Evolutionary conservation across 768 basidiomycete species (phyloP), one percentile per base, ranked within the genome.

Genomic region (Psilocybe tampanensis): DNA sequence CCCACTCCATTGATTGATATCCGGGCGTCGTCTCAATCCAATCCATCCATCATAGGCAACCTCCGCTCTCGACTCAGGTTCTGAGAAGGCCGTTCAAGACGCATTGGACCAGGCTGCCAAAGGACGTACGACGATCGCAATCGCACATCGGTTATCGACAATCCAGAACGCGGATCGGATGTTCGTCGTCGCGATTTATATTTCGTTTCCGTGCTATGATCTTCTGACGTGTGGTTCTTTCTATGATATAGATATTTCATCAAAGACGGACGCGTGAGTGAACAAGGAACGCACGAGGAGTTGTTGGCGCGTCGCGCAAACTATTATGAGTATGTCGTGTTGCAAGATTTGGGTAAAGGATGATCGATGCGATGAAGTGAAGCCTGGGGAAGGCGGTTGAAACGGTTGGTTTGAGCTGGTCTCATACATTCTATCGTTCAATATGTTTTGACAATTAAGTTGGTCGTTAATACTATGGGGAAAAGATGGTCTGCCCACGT

Each of bases 81-180:
- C 90, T 13, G 95, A 96, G 72, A 92, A 91, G 70, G 88, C 98
- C 44, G 96, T 98, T 5, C 95, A 98, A 66, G 88, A 83, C 3
- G 96, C 96, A 1, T 80, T 98, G 24, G 96, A 98, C 71, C 82
- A 86, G 64, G 96, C 95, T 9, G 86, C 94, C 0, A 89, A 85
- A 72, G 95, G 95, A 29, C 83, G 95, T 50, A 95, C 95, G 6
- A 96, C 94, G 1, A 88, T 95, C 53, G 90, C 95, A 17, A 95
- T 98, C 56, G 95, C 95, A 1, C 96, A 98, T 73, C 84, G 96
- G 45, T 72, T 98, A 47, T 91, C 89, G 6, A 93, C 92, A 2
- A 95, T 96, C 59, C 92, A 95, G 86, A 95, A 68, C 78, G 84
- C 92, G 95, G 86, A 95, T 68, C 78, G 84, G 70, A 96, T 96